Percentiles rank a stretch among this genome's conserved stretches.
Evolutionary conservation across 768 basidiomycete species (phyloP).

Genomic region (Infundibulicybe gibba): DNA sequence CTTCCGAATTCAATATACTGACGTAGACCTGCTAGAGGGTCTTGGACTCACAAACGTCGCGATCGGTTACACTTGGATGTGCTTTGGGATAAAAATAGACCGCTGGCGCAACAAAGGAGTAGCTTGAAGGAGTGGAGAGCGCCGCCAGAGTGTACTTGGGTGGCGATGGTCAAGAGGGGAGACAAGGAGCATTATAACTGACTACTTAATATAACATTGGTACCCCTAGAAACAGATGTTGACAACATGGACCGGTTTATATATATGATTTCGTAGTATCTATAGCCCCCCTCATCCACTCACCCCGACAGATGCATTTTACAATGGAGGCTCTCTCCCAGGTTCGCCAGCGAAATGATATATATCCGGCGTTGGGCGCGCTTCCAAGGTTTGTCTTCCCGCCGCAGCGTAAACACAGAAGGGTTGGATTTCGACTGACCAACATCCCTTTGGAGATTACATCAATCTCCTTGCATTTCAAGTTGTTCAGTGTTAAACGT

Average conservation of each 20-base stretch:
- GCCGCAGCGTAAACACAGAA: constrained; percentile 62
- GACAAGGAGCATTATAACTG: too few species aligned
- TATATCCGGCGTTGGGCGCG: constrained; percentile 21
- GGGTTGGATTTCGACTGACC: constrained; percentile 28
- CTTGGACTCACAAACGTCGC: too few species aligned
- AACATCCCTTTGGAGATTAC: constrained; percentile 62
- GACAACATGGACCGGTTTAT: background rate
- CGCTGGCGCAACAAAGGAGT: too few species aligned
- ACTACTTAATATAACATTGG: too few species aligned
- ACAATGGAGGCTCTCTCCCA: constrained; percentile 64
- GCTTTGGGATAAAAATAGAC: too few species aligned
- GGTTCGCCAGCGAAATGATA: constrained; percentile 43
- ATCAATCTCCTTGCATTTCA: constrained; percentile 45
- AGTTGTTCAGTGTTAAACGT: constrained; percentile 32
- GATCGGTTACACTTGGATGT: too few species aligned
- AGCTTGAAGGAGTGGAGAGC: too few species aligned
- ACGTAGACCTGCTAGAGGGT: background rate
- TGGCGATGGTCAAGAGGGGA: too few species aligned
- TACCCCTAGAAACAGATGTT: too few species aligned
- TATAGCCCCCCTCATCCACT: constrained; percentile 36
- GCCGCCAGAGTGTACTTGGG: too few species aligned
- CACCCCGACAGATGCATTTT: constrained; percentile 71
- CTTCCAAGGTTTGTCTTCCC: constrained; percentile 47
- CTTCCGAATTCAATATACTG: too few species aligned
- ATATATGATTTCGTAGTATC: background rate